These are phyloP conservation scores for Carnegiea gigantea DNA, from an alignment of 179 eudicot species.

Conservation along the genomic window DNA sequence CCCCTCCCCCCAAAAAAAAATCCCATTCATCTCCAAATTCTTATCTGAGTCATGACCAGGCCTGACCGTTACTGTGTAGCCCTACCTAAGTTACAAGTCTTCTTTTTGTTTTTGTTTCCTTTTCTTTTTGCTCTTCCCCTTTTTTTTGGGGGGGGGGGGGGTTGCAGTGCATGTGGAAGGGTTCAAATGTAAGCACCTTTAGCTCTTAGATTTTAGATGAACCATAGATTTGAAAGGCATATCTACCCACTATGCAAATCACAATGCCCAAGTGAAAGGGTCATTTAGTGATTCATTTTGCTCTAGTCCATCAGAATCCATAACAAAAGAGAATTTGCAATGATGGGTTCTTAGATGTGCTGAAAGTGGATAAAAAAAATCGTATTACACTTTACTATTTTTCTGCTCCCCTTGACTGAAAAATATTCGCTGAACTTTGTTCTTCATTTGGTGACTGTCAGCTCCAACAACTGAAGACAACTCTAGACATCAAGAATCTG, in stretches of 20 bases:
- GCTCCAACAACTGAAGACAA: conserved; percentile 46
- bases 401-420: not conserved
- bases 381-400: not conserved
- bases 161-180: too few relatives aligned
- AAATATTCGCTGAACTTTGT: not conserved
- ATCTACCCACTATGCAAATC: not conserved
- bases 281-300: not conserved
- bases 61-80: too few relatives aligned
- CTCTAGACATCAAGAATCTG: conserved; percentile 23
- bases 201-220: too few relatives aligned
- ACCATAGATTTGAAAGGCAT: not conserved
- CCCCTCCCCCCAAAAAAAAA: not conserved
- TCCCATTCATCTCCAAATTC: too few relatives aligned
- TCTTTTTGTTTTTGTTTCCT: too few relatives aligned
- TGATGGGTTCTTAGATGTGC: not conserved
- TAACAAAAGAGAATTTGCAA: not conserved
- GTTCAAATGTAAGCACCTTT: not conserved
- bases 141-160: not conserved
- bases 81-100: too few relatives aligned
- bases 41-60: not conserved
- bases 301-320: not conserved
- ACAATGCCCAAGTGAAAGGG: not conserved
- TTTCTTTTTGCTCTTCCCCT: too few relatives aligned
- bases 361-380: not conserved
- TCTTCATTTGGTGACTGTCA: conserved; percentile 5